Evolutionary conservation across 306 rosid genomes (phyloP).

Genomic region (Fagus sylvatica): DNA sequence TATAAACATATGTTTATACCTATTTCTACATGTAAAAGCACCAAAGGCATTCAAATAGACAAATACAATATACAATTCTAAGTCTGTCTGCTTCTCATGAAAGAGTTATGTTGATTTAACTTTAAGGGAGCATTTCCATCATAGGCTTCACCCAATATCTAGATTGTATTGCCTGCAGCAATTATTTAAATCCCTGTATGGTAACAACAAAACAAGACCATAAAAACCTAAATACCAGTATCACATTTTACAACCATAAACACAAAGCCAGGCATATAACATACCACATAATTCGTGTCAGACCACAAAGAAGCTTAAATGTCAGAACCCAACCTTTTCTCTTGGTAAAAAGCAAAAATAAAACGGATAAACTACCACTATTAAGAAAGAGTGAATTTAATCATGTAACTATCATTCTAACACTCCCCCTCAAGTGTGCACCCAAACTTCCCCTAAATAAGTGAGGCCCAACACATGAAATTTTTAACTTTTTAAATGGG

Average conservation of each 20-base stretch:
- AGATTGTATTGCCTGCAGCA: conserved; percentile 11
- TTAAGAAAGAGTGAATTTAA: too few relatives aligned
- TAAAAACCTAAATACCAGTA: not conserved
- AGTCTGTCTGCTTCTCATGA: conserved; percentile 17
- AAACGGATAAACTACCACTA: not conserved
- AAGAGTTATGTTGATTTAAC: conserved; percentile 1
- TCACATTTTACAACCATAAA: not conserved
- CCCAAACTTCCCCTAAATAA: too few relatives aligned
- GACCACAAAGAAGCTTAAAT: not conserved
- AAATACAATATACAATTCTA: conserved; percentile 13
- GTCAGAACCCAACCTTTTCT: not conserved
- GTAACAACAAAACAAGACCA: not conserved
- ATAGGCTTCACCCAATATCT: conserved; percentile 16
- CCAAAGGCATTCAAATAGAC: conserved; percentile 20
- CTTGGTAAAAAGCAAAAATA: not conserved
- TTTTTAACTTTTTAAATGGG: too few relatives aligned
- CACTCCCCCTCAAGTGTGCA: too few relatives aligned
- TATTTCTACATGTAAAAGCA: conserved; percentile 13
- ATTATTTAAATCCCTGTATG: conserved; percentile 10
- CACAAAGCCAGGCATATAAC: not conserved
- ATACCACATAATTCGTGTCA: conserved; percentile 2
- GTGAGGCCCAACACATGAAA: too few relatives aligned
- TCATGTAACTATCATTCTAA: too few relatives aligned
- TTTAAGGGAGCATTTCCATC: conserved; percentile 16
- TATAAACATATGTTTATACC: conserved; percentile 13